Percentiles rank a stretch among this genome's conserved stretches.
Evolutionary conservation across 768 basidiomycete species (phyloP).

Genomic region (Xerocomellus dryophilus): DNA sequence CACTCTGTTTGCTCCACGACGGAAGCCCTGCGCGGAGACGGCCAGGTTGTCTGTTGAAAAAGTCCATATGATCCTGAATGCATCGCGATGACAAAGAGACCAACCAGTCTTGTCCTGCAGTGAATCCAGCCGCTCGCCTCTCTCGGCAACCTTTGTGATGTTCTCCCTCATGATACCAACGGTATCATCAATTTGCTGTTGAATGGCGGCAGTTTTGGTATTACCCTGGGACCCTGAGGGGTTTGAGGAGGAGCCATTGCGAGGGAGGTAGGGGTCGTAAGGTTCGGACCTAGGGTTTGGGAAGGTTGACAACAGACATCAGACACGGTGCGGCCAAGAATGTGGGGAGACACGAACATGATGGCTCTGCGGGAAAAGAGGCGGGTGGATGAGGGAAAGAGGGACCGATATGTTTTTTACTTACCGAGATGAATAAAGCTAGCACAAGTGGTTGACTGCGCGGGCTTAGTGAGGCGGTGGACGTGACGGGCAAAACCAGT

Average conservation of each 20-base stretch:
- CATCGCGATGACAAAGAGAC: constrained; percentile 27
- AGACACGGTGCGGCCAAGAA: not conserved
- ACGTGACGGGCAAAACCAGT: constrained; percentile 8
- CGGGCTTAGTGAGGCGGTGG: constrained; percentile 11
- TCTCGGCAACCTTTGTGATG: constrained; percentile 92
- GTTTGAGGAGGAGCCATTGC: constrained; percentile 65
- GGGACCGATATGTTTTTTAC: constrained; percentile 8
- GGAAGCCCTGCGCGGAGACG: constrained; percentile 98
- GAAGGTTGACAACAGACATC: constrained; percentile 3
- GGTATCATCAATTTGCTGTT: constrained; percentile 96
- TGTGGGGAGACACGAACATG: constrained; percentile 27
- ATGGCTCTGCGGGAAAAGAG: constrained; percentile 4
- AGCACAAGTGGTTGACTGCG: constrained; percentile 23
- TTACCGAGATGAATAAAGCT: constrained; percentile 15
- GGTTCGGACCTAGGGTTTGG: constrained; percentile 78
- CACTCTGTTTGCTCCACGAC: constrained; percentile 93
- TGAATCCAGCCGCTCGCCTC: constrained; percentile 90
- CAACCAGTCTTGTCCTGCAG: constrained; percentile 97
- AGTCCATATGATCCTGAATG: not conserved
- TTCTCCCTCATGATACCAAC: constrained; percentile 98
- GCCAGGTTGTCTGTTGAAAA: constrained; percentile 79
- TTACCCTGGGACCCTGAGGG: constrained; percentile 50
- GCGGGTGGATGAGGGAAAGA: not conserved
- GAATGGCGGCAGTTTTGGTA: constrained; percentile 90
- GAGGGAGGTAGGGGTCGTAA: constrained; percentile 97